Percentiles rank a stretch among this genome's conserved stretches.
These are phyloP conservation scores for Thuidium tamariscinum DNA, from an alignment of 225 moss, liverwort and hornwort species.

Conservation along the genomic window DNA sequence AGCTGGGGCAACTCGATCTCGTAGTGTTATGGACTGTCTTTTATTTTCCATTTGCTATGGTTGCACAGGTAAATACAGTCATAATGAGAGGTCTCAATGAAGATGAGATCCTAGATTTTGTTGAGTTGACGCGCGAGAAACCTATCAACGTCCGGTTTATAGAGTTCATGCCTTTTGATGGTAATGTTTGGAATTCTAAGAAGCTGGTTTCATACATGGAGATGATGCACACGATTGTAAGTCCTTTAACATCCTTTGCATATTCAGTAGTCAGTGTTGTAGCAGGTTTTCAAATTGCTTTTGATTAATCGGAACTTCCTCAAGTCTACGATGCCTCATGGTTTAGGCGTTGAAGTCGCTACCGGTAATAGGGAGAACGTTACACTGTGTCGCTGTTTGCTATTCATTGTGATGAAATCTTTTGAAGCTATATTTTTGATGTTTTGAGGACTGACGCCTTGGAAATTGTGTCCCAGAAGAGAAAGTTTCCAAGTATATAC, in stretches of 20 bases:
- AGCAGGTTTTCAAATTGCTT: background rate
- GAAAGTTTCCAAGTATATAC: slow-evolving; percentile 52
- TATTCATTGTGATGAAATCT: background rate
- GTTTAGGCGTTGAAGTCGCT: background rate
- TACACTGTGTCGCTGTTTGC: background rate
- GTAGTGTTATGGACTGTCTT: background rate
- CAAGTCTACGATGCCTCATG: background rate
- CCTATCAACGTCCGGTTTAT: slow-evolving; percentile 93
- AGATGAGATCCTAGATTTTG: slow-evolving; percentile 92
- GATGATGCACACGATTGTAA: slow-evolving; percentile 72
- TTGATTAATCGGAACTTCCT: background rate
- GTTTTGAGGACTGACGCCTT: background rate
- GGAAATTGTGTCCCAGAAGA: slow-evolving; percentile 41
- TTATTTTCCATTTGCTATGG: background rate
- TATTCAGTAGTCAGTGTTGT: background rate
- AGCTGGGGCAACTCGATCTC: background rate
- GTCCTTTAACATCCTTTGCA: background rate
- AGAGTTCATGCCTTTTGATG: slow-evolving; percentile 99
- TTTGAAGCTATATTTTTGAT: background rate
- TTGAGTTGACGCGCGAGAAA: slow-evolving; percentile 79
- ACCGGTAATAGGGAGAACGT: background rate
- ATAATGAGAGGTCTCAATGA: slow-evolving; percentile 95
- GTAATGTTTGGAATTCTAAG: slow-evolving; percentile 97
- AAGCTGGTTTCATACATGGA: slow-evolving; percentile 91
- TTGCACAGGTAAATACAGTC: slow-evolving; percentile 77